Percentiles rank a stretch among this genome's conserved stretches.
These are phyloP conservation scores for Brassica napus DNA, from an alignment of 345 rosid species.

Conservation along the genomic window DNA sequence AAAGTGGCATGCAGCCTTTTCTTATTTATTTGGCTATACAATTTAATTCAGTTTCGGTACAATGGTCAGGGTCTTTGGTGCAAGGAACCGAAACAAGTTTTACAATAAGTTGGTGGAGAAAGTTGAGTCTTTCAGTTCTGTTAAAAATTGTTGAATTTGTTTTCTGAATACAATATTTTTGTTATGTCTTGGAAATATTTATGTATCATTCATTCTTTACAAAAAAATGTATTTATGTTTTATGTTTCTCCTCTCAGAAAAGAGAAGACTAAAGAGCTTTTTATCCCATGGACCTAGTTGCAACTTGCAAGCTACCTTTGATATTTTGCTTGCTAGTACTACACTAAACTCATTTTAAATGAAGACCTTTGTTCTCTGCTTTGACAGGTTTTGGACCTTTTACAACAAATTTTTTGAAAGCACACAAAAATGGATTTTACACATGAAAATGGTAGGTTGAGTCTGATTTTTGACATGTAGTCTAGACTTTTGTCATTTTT, in stretches of 20 bases:
- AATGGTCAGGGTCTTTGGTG: not conserved
- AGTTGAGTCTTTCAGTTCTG: slow-evolving; percentile 10
- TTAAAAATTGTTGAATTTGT: slow-evolving; percentile 19
- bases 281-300: not conserved
- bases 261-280: not conserved
- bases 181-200: not conserved
- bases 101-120: slow-evolving; percentile 29
- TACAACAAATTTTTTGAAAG: not conserved
- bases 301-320: not conserved
- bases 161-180: slow-evolving; percentile 7
- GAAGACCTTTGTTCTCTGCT: not conserved
- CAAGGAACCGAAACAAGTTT: slow-evolving; percentile 13
- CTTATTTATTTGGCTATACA: slow-evolving; percentile 23
- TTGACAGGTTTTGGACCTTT: not conserved
- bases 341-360: not conserved
- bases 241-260: not conserved
- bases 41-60: slow-evolving; percentile 28
- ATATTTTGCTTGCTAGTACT: slow-evolving; percentile 7
- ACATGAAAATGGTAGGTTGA: slow-evolving; percentile 31
- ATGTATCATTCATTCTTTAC: not conserved
- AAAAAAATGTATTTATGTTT: not conserved
- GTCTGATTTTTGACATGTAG: slow-evolving; percentile 9
- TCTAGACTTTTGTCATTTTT: slow-evolving; percentile 16
- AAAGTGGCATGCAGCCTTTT: slow-evolving; percentile 8
- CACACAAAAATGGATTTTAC: slow-evolving; percentile 2